Evolutionary conservation across 257 asterid species (phyloP), one percentile per base, ranked within the genome.

Genomic region (Gentiana straminea): DNA sequence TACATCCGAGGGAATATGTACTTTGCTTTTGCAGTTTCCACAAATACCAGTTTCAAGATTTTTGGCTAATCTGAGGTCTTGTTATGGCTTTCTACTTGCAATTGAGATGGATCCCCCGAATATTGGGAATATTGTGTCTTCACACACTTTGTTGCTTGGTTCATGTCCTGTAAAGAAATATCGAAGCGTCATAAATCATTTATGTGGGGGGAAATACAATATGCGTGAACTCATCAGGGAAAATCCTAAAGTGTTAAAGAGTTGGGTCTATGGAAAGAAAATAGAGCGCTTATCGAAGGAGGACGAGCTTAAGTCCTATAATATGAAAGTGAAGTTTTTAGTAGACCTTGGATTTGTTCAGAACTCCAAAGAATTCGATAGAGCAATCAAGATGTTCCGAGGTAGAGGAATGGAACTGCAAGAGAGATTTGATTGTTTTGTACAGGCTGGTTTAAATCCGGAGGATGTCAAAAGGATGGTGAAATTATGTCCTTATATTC

Each of bases 381-480:
- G 49, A 76, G 86, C 94, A 59, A 55, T 81, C 46, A 86, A 70
- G 63, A 45, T 3, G 9, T 63, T 73, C 62, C 75, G 86, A 48
- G 94, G 88, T 45, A 81, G 59, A 62, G 95, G 84, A 60, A 54
- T 49, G 64, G 84, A 83, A 47, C 88, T 83, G 61, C 91, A 79
- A 55, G 83, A 81, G 71, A 81, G 95, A 70, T 83, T 77, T 49
- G 82, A 83, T 64, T 77, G 79, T 65, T 68, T 83, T 55, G 75
- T 83, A 33, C 57, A 72, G 34, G 60, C 70, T 13, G 95, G 94
- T 57, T 49, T 86, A 52, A 66, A 70, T 24, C 73, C 65, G 3
- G 72, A 79, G 65, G 75, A 81, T 55, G 90, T 67, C 32, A 33
- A 69, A 10, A 46, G 63, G 35, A 73, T 79, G 86, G 64, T 86